phyloP scores from a whole-genome alignment of 306 rosid species.

The Acacia melanoxylon region DNA sequence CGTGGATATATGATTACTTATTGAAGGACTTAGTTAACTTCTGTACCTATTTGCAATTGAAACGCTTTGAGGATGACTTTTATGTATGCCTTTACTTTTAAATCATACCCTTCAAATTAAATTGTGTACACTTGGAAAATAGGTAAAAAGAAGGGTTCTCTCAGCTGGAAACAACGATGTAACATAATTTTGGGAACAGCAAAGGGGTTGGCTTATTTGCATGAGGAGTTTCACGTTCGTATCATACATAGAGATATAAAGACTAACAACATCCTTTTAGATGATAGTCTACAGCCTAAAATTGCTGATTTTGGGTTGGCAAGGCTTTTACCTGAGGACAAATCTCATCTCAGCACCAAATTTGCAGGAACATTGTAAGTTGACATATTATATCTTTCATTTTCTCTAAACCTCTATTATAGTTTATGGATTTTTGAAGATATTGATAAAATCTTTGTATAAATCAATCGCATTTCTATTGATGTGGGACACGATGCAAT shows the following conservation, averaged over 20 bases:
- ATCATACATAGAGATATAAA: background rate
- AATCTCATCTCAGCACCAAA: background rate
- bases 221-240: background rate
- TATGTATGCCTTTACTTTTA: background rate
- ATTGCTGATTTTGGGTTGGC: background rate
- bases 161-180: background rate
- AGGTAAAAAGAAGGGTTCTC: background rate
- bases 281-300: background rate
- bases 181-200: background rate
- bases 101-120: background rate
- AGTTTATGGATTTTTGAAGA: background rate
- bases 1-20: background rate
- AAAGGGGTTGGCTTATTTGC: background rate
- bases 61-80: background rate
- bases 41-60: background rate
- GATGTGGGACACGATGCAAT: background rate
- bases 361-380: background rate
- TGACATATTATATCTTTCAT: background rate
- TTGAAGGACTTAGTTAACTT: background rate
- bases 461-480: background rate
- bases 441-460: background rate
- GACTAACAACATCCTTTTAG: background rate
- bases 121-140: background rate
- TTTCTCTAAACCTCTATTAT: background rate
- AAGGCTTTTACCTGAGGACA: background rate